Conservation (phyloP, 352 stramenopile species). For the Globisporangium rhizosaccharum region DNA sequence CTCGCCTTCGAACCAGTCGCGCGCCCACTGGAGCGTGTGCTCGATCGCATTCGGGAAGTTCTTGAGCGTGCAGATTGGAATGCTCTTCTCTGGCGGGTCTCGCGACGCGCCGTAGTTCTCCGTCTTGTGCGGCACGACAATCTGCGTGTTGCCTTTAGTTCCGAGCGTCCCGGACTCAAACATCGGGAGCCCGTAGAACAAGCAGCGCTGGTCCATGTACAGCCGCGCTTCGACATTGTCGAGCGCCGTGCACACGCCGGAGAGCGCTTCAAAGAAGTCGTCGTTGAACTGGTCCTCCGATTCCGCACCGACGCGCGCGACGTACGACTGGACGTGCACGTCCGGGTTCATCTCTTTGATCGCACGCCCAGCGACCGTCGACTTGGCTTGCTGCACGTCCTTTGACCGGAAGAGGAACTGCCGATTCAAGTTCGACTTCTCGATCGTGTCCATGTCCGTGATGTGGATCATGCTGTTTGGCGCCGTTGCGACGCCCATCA, state of each 20-base stretch:
- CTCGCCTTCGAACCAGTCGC: constrained; percentile 98
- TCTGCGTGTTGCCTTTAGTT: constrained; percentile 97
- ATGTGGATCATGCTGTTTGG: constrained; percentile 89
- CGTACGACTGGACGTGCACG: constrained; percentile 88
- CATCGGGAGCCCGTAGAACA: constrained; percentile 97
- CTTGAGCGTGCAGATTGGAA: constrained; percentile 99
- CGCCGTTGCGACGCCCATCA: constrained; percentile 96
- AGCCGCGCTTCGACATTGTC: constrained; percentile 98
- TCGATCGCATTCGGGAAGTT: constrained; percentile 99
- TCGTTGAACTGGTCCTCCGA: constrained; percentile 98
- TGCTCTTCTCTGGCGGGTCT: constrained; percentile 98
- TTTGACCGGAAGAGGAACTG: constrained; percentile 99
- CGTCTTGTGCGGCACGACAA: constrained; percentile 88
- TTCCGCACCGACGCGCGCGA: constrained; percentile 87
- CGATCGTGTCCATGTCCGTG: constrained; percentile 99
- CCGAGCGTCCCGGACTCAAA: constrained; percentile 98
- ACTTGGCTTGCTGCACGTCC: constrained; percentile 97
- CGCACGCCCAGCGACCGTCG: constrained; percentile 88
- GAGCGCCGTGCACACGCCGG: constrained; percentile 96
- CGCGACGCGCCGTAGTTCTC: constrained; percentile 97
- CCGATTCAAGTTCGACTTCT: constrained; percentile 98
- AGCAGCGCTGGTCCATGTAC: constrained; percentile 96
- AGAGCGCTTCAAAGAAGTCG: constrained; percentile 95
- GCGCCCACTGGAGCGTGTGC: constrained; percentile 98
- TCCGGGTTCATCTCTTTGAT: constrained; percentile 95